phyloP scores from a whole-genome alignment of 108 stramenopile genomes.

The Nannochloropsis salina region DNA sequence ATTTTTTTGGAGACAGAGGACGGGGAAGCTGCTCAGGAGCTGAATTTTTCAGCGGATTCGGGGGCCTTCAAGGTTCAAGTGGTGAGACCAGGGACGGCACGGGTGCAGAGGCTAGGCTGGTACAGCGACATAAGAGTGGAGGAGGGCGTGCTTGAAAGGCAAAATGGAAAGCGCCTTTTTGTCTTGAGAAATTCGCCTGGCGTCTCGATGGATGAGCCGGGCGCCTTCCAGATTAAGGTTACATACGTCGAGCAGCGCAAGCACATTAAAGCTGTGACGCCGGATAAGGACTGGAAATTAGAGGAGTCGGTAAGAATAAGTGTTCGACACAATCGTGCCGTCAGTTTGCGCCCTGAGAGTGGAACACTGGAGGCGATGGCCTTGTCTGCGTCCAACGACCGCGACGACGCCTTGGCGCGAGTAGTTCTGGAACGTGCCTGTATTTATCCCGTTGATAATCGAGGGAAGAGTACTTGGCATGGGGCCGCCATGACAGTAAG shows the following conservation, averaged over 20 bases:
- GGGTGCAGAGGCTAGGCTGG: not conserved
- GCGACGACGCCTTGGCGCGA: not conserved
- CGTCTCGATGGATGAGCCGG: not conserved
- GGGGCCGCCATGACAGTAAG: not conserved
- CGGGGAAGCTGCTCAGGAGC: not conserved
- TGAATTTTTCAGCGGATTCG: not conserved
- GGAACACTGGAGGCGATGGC: not conserved
- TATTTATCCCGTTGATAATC: conserved; percentile 11
- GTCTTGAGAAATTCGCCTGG: not conserved
- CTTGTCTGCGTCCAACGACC: not conserved
- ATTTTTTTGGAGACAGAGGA: not conserved
- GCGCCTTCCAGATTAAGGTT: not conserved
- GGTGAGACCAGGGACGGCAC: not conserved
- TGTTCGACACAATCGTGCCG: conserved; percentile 13
- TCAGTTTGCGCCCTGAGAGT: not conserved
- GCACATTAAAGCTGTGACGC: not conserved
- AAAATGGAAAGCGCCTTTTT: not conserved
- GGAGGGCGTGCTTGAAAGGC: not conserved
- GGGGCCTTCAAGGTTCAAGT: not conserved
- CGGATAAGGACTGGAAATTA: conserved; percentile 10
- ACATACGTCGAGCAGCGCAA: not conserved
- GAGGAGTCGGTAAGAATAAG: not conserved
- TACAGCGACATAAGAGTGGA: not conserved
- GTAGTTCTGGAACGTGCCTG: not conserved
- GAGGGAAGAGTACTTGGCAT: not conserved